Percentiles rank a stretch among this genome's conserved stretches.
Conservation (phyloP, 2,329 filamentous ascomycete species). For the Trematosphaeria pertusa region DNA sequence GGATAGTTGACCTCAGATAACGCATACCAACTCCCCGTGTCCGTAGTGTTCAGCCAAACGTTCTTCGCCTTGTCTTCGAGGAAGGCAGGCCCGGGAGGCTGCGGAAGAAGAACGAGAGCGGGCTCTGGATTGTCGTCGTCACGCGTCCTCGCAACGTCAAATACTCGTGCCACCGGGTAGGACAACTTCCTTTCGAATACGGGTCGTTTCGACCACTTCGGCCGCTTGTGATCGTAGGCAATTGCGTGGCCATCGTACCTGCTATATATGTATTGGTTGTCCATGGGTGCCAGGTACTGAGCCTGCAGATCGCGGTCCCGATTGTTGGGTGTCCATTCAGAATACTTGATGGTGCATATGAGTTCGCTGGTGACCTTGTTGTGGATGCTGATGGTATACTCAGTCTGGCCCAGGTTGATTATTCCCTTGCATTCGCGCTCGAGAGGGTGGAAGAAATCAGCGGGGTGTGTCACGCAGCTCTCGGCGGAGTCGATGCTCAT, state of each 20-base stretch:
- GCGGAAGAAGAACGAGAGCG: constrained; percentile 83
- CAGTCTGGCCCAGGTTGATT: constrained; percentile 82
- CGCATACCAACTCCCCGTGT: constrained; percentile 90
- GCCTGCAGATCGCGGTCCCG: constrained; percentile 85
- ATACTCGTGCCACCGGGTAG: constrained; percentile 84
- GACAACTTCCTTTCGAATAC: constrained; percentile 66
- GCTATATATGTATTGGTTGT: constrained; percentile 88
- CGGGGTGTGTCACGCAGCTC: constrained; percentile 72
- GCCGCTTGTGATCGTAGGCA: constrained; percentile 73
- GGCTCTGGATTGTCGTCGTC: constrained; percentile 71
- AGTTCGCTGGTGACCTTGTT: constrained; percentile 73
- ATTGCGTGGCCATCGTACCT: constrained; percentile 84
- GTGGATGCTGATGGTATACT: constrained; percentile 89
- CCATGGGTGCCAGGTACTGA: constrained; percentile 81
- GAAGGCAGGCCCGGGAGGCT: constrained; percentile 72
- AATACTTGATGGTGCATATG: constrained; percentile 89
- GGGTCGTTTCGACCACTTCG: constrained; percentile 38
- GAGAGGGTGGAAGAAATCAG: constrained; percentile 59
- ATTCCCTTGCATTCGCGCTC: constrained; percentile 74
- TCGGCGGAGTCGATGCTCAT: constrained; percentile 69
- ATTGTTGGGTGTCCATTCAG: constrained; percentile 94
- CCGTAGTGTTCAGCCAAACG: constrained; percentile 86
- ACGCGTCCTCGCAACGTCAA: constrained; percentile 81
- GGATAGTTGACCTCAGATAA: constrained; percentile 88
- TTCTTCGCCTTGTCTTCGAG: constrained; percentile 50